Conservation (phyloP, 2,329 filamentous ascomycete species). For the Daldinia eschscholtzii region DNA sequence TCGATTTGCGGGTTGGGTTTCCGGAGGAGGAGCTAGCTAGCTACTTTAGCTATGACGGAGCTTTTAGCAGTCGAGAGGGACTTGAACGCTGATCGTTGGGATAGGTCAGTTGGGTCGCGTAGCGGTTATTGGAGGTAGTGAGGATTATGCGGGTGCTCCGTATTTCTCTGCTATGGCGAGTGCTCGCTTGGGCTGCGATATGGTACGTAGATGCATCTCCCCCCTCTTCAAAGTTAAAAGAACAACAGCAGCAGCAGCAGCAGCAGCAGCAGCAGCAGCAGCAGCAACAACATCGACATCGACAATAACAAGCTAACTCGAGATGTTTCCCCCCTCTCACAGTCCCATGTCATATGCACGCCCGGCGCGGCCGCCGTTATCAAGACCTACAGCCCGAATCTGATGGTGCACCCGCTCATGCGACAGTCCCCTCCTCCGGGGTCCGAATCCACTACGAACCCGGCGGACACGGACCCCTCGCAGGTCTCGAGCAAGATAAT, state of each 20-base stretch:
- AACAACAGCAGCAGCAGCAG: too few relatives aligned
- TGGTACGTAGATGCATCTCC: constrained; percentile 67
- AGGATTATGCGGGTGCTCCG: constrained; percentile 96
- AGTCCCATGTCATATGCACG: constrained; percentile 97
- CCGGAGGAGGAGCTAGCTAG: not conserved
- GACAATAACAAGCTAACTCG: constrained; percentile 6
- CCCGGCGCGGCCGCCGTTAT: constrained; percentile 88
- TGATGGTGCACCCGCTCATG: constrained; percentile 99
- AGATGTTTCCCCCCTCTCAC: not conserved
- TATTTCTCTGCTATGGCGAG: constrained; percentile 99
- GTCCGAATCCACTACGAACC: constrained; percentile 56
- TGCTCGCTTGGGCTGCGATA: constrained; percentile 87
- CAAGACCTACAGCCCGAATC: constrained; percentile 96
- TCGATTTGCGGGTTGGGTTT: constrained; percentile 5
- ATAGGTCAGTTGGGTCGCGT: constrained; percentile 91
- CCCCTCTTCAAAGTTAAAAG: too few relatives aligned
- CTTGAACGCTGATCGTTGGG: constrained; percentile 16
- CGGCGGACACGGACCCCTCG: constrained; percentile 68
- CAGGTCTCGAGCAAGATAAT: constrained; percentile 77
- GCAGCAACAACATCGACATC: too few relatives aligned
- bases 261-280: too few relatives aligned
- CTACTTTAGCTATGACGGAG: too few relatives aligned
- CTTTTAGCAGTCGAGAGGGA: too few relatives aligned
- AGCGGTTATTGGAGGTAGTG: constrained; percentile 92
- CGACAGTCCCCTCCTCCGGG: constrained; percentile 72